phyloP scores from a whole-genome alignment of 2,329 filamentous ascomycete species.

The Alternaria rosae region DNA sequence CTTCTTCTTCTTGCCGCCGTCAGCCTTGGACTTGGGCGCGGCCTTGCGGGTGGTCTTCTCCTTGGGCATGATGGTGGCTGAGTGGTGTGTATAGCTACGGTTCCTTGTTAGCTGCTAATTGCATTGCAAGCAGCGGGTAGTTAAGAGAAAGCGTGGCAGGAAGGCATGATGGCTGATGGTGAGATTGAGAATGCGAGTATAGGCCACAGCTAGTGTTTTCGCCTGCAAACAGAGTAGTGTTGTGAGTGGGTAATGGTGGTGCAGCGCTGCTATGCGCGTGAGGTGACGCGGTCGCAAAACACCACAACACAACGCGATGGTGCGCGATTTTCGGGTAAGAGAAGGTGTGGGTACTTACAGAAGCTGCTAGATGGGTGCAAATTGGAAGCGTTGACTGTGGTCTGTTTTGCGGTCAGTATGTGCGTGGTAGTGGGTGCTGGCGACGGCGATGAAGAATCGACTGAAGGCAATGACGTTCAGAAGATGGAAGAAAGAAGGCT shows the following conservation, averaged over 20 bases:
- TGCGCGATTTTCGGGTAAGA: slow-evolving; percentile 35
- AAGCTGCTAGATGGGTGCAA: slow-evolving; percentile 25
- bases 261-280: slow-evolving; percentile 31
- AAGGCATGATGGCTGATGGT: not conserved
- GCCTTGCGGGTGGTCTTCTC: slow-evolving; percentile 68
- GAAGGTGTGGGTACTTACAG: slow-evolving; percentile 41
- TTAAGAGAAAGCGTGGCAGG: slow-evolving; percentile 5
- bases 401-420: slow-evolving; percentile 46
- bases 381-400: slow-evolving; percentile 30
- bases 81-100: slow-evolving; percentile 24
- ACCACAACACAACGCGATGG: slow-evolving; percentile 35
- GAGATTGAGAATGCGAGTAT: slow-evolving; percentile 3
- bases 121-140: slow-evolving; percentile 1
- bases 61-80: slow-evolving; percentile 68
- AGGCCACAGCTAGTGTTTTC: slow-evolving; percentile 6
- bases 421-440: slow-evolving; percentile 21
- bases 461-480: slow-evolving; percentile 38
- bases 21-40: slow-evolving; percentile 54
- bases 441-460: slow-evolving; percentile 42
- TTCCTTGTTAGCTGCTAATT: slow-evolving; percentile 18
- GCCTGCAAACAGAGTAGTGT: slow-evolving; percentile 14
- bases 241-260: slow-evolving; percentile 26
- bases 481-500: slow-evolving; percentile 41
- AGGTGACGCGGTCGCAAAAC: slow-evolving; percentile 43
- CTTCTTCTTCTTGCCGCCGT: slow-evolving; percentile 74